A percentile compares a stretch with the other conserved stretches of the same genome.
These are phyloP conservation scores for Hansfordia pulvinata DNA, from an alignment of 2,329 filamentous ascomycete genomes.

Conservation along the genomic window DNA sequence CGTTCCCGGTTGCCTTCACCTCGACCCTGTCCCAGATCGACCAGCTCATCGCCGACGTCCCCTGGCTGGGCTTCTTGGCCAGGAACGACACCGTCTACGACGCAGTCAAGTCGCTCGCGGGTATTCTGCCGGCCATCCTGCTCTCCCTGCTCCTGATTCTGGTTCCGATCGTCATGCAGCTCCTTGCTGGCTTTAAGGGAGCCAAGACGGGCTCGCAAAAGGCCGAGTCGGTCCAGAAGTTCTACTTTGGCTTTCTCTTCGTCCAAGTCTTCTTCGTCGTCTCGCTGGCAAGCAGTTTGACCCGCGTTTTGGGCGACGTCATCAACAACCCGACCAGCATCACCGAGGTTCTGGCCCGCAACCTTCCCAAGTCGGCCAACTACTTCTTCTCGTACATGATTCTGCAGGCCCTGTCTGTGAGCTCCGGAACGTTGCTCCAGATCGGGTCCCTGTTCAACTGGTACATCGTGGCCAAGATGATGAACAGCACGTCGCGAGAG, in stretches of 20 bases:
- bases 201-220: constrained; percentile 70
- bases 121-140: constrained; percentile 71
- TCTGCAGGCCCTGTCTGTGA: constrained; percentile 81
- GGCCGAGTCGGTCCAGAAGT: constrained; percentile 75
- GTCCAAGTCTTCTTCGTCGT: constrained; percentile 91
- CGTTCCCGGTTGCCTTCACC: constrained; percentile 80
- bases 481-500: constrained; percentile 68
- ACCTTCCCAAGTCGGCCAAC: constrained; percentile 76
- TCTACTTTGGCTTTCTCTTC: constrained; percentile 90
- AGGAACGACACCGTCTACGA: constrained; percentile 45
- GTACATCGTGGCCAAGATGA: constrained; percentile 66
- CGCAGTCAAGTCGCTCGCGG: constrained; percentile 53
- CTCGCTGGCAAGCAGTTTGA: constrained; percentile 60
- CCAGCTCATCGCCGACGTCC: constrained; percentile 47
- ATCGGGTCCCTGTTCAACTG: constrained; percentile 66
- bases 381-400: constrained; percentile 99
- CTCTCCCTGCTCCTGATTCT: constrained; percentile 68
- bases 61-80: constrained; percentile 59
- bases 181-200: constrained; percentile 62
- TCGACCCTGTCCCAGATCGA: constrained; percentile 69
- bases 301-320: constrained; percentile 47
- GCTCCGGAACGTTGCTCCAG: constrained; percentile 78
- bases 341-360: constrained; percentile 58
- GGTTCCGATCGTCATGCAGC: constrained; percentile 64
- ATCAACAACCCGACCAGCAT: constrained; percentile 48